A percentile compares a stretch with the other conserved stretches of the same genome.
Evolutionary conservation across 129 eudicot genomes (phyloP).

Genomic region (Lactuca saligna): DNA sequence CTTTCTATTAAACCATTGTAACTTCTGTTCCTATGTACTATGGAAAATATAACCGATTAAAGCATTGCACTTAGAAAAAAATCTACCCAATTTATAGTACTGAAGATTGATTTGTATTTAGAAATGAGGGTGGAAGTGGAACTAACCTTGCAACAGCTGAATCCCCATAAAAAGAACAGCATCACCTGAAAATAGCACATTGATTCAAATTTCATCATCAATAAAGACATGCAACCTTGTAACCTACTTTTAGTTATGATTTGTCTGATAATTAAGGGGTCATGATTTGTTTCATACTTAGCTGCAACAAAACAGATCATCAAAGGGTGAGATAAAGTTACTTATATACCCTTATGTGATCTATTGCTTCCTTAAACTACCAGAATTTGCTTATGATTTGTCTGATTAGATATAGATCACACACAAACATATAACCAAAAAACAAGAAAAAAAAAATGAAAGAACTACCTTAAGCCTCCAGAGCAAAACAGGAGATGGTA

Average conservation of each 20-base stretch:
- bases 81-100: not conserved
- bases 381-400: not conserved
- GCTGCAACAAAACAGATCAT: not conserved
- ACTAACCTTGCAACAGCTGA: constrained; percentile 89
- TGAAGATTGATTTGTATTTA: not conserved
- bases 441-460: not conserved
- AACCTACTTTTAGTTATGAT: not conserved
- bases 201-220: constrained; percentile 8
- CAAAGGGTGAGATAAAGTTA: not conserved
- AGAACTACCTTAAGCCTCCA: constrained; percentile 94
- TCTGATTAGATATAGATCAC: not conserved
- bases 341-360: not conserved
- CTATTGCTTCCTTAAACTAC: not conserved
- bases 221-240: not conserved
- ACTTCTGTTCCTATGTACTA: not conserved
- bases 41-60: too few relatives aligned
- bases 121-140: constrained; percentile 14
- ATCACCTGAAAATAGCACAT: constrained; percentile 61
- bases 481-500: constrained; percentile 84
- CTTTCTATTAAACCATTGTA: not conserved
- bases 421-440: not conserved
- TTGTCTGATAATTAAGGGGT: not conserved
- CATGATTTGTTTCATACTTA: not conserved
- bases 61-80: not conserved
- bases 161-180: constrained; percentile 84